Evolutionary conservation across 305 asterid species (phyloP).

Genomic region (Andrographis paniculata): DNA sequence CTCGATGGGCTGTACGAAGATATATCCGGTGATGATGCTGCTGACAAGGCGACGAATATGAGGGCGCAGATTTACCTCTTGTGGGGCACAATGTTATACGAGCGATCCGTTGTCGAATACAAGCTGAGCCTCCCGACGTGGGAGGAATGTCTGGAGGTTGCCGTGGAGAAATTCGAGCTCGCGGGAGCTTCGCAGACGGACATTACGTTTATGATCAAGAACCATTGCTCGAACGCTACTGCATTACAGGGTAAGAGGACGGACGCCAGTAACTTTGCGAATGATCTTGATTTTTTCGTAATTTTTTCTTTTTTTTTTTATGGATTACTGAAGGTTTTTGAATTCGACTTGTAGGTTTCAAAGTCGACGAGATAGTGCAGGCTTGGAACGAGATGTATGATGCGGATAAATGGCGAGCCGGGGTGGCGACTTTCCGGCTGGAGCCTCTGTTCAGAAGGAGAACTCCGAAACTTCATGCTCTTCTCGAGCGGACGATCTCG

Average conservation of each 20-base stretch:
- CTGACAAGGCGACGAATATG: slow-evolving; percentile 52
- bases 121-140: slow-evolving; percentile 76
- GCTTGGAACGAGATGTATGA: slow-evolving; percentile 97
- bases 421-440: slow-evolving; percentile 56
- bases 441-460: slow-evolving; percentile 79
- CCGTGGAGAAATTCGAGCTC: slow-evolving; percentile 80
- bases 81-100: slow-evolving; percentile 87
- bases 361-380: slow-evolving; percentile 89
- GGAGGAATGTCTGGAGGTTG: slow-evolving; percentile 94
- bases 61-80: slow-evolving; percentile 73
- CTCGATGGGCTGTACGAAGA: slow-evolving; percentile 55
- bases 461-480: slow-evolving; percentile 57
- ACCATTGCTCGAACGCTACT: slow-evolving; percentile 87
- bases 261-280: not conserved
- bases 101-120: slow-evolving; percentile 85
- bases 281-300: too few species aligned
- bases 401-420: slow-evolving; percentile 74
- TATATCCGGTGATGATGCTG: slow-evolving; percentile 55
- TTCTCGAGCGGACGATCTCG: slow-evolving; percentile 53
- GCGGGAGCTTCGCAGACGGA: slow-evolving; percentile 81
- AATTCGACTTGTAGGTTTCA: slow-evolving; percentile 43
- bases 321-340: too few species aligned
- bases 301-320: too few species aligned
- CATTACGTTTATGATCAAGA: slow-evolving; percentile 87
- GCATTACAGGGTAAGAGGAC: slow-evolving; percentile 66